A percentile compares a stretch with the other conserved stretches of the same genome.
These are phyloP conservation scores for Hymenoscyphus fructigenus DNA, from an alignment of 2,329 filamentous ascomycete species.

Conservation along the genomic window DNA sequence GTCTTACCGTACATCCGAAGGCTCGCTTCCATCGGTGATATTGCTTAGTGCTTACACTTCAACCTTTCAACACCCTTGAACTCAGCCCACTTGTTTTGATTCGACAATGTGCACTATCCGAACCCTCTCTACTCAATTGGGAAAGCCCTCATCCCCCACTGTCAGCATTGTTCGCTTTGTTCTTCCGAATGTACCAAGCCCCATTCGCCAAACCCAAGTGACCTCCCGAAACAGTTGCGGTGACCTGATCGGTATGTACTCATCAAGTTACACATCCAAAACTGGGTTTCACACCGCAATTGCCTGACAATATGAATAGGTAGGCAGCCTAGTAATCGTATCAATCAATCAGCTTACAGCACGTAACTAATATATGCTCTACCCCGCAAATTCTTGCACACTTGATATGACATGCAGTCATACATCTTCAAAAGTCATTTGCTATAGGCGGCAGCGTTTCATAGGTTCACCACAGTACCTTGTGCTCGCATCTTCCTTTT, in stretches of 20 bases:
- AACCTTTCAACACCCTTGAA: conserved; percentile 24
- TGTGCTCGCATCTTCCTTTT: neutral
- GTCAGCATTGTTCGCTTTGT: neutral
- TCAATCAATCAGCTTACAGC: conserved; percentile 5
- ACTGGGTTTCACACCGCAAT: neutral
- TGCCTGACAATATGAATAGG: neutral
- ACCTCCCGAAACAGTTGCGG: neutral
- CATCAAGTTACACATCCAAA: neutral
- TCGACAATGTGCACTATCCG: conserved; percentile 14
- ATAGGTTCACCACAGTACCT: neutral
- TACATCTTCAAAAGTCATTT: conserved; percentile 2
- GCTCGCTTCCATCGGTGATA: conserved; percentile 16
- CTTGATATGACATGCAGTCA: conserved; percentile 6
- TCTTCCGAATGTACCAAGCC: neutral
- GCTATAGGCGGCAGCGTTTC: neutral
- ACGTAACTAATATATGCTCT: conserved; percentile 2
- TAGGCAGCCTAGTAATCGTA: neutral
- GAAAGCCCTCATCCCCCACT: neutral
- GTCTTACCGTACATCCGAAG: conserved; percentile 17
- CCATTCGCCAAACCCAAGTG: neutral
- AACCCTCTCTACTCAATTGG: conserved; percentile 15
- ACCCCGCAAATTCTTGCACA: conserved; percentile 2
- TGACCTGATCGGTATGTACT: neutral
- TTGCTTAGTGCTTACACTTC: conserved; percentile 34
- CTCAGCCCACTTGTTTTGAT: conserved; percentile 20